A percentile compares a stretch with the other conserved stretches of the same genome.
Conservation (phyloP, 1,284 basidiomycete species). For the Golubevia sp. region DNA sequence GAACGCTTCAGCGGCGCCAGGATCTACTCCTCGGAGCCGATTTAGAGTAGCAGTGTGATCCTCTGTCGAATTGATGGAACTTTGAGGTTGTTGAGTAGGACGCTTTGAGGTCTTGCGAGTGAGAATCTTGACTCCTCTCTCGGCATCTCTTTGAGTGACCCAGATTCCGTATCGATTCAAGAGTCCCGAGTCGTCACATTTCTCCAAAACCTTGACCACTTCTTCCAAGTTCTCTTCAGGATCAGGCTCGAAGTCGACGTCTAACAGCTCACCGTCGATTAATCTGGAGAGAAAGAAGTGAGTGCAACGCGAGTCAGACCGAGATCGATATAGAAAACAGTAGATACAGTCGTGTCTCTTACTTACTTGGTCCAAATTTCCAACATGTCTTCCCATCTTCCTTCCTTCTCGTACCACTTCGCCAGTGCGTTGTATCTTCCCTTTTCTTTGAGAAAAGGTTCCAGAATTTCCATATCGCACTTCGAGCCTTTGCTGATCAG, state of each 20-base stretch:
- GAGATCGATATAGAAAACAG: background rate
- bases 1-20: background rate
- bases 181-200: constrained; percentile 12
- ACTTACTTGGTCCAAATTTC: constrained; percentile 16
- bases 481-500: constrained; percentile 18
- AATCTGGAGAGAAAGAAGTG: constrained; percentile 3
- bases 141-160: constrained; percentile 35
- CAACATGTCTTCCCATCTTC: constrained; percentile 18
- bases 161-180: constrained; percentile 32
- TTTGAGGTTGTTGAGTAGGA: constrained; percentile 10
- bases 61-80: background rate
- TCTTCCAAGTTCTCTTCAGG: constrained; percentile 8
- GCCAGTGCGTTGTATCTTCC: constrained; percentile 15
- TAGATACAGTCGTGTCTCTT: background rate
- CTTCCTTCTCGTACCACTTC: constrained; percentile 13
- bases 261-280: constrained; percentile 27
- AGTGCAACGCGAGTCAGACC: background rate
- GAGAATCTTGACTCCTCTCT: constrained; percentile 31
- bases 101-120: constrained; percentile 20
- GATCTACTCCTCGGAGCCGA: background rate
- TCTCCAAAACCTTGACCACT: constrained; percentile 17
- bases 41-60: background rate
- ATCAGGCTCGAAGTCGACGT: constrained; percentile 11
- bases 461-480: constrained; percentile 18
- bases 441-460: constrained; percentile 11